Evolutionary conservation across 345 rosid species (phyloP).

Genomic region (Salix dunnii): DNA sequence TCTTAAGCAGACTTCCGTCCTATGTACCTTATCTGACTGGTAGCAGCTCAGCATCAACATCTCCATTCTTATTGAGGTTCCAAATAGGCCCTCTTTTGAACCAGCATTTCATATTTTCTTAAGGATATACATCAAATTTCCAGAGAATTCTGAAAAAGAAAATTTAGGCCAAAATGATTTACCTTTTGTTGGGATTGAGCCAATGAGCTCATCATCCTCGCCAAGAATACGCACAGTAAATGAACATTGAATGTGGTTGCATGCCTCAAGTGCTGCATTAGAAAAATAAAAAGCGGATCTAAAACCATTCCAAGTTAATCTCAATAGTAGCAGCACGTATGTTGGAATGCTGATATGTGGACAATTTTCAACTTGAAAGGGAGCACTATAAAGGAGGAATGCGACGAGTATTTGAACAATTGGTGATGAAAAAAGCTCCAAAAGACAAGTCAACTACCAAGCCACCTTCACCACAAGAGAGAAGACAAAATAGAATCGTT

Average conservation of each 20-base stretch:
- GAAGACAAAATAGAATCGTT: neutral
- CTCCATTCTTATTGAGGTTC: neutral
- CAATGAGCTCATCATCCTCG: conserved; percentile 56
- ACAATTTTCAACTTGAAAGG: neutral
- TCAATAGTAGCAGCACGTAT: neutral
- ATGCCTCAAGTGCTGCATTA: conserved; percentile 76
- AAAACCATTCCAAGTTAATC: too few relatives aligned
- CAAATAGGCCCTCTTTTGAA: neutral
- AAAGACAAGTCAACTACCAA: neutral
- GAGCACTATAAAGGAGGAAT: neutral
- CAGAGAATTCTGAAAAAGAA: neutral
- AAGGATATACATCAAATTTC: neutral
- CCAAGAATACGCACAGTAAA: conserved; percentile 63
- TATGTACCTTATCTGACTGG: too few relatives aligned
- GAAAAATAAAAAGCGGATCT: conserved; percentile 1
- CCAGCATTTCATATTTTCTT: neutral
- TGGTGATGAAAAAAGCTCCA: neutral
- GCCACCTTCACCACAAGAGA: neutral
- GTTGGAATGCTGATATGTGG: neutral
- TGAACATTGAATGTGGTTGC: conserved; percentile 46
- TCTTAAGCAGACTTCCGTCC: too few relatives aligned
- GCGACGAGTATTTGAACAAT: neutral
- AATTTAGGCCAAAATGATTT: neutral
- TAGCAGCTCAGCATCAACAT: too few relatives aligned
- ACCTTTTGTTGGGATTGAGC: conserved; percentile 64